A percentile compares a stretch with the other conserved stretches of the same genome.
Evolutionary conservation across 2,329 filamentous ascomycete species (phyloP).

Genomic region (Colletotrichum filicis): DNA sequence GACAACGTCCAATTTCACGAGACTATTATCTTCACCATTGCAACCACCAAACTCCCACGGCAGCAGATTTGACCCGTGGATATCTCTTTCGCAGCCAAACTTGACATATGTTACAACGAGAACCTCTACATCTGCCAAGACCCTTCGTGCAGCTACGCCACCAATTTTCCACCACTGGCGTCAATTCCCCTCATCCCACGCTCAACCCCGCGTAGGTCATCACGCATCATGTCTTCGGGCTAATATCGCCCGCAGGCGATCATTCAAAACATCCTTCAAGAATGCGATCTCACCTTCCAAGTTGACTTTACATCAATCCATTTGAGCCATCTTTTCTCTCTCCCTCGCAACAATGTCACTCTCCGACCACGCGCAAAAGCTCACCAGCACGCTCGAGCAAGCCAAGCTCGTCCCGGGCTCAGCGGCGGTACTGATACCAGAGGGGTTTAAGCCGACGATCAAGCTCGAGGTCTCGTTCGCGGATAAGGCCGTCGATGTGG

Average conservation of each 20-base stretch:
- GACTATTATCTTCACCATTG: too few relatives aligned
- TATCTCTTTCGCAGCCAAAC: neutral
- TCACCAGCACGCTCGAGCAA: constrained; percentile 46
- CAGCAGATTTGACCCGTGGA: too few relatives aligned
- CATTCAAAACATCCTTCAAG: neutral
- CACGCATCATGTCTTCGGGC: constrained; percentile 22
- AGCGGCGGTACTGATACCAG: constrained; percentile 52
- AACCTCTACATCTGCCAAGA: constrained; percentile 26
- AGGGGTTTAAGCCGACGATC: constrained; percentile 53
- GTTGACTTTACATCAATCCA: neutral
- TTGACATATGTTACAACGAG: neutral
- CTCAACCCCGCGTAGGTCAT: constrained; percentile 32
- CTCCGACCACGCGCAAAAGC: constrained; percentile 37
- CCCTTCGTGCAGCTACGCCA: constrained; percentile 4
- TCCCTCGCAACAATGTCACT: constrained; percentile 10
- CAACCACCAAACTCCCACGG: too few relatives aligned
- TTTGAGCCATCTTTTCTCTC: neutral
- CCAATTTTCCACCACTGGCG: constrained; percentile 34
- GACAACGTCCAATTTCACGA: too few relatives aligned
- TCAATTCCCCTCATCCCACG: neutral
- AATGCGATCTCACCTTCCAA: neutral
- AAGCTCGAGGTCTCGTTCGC: constrained; percentile 50
- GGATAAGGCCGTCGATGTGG: constrained; percentile 46
- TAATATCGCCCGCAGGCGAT: constrained; percentile 18
- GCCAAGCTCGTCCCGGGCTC: constrained; percentile 53